Percentiles rank a stretch among this genome's conserved stretches.
Conservation (phyloP, 1,284 basidiomycete genomes). For the Tilletia horrida region DNA sequence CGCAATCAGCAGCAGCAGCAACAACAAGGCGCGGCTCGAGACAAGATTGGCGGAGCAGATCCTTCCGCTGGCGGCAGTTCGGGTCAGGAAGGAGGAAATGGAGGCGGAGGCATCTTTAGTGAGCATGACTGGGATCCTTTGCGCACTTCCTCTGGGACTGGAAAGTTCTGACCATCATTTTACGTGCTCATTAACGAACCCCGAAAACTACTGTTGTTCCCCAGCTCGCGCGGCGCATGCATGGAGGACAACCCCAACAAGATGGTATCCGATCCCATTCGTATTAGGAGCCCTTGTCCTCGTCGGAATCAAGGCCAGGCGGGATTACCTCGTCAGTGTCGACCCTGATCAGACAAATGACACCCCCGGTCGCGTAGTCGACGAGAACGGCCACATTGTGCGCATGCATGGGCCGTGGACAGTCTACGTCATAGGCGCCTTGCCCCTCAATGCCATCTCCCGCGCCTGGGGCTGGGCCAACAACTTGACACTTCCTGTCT, state of each 20-base stretch:
- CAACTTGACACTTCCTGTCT: constrained; percentile 74
- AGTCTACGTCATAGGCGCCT: constrained; percentile 77
- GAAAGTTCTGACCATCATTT: background rate
- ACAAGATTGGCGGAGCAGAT: background rate
- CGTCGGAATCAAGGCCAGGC: constrained; percentile 65
- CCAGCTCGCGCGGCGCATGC: constrained; percentile 58
- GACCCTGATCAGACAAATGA: constrained; percentile 28
- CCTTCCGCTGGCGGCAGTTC: background rate
- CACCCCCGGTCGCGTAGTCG: constrained; percentile 57
- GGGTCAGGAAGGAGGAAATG: background rate
- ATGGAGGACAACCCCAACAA: constrained; percentile 83
- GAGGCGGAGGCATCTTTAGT: constrained; percentile 4
- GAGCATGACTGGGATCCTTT: background rate
- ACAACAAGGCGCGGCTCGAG: no score
- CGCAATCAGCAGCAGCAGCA: background rate
- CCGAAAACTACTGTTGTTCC: no score
- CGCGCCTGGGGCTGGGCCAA: constrained; percentile 95
- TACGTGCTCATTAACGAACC: no score
- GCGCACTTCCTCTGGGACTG: background rate
- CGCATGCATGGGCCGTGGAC: constrained; percentile 89
- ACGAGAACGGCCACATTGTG: constrained; percentile 64
- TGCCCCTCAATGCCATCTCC: constrained; percentile 88
- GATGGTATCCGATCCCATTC: constrained; percentile 92
- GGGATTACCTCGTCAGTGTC: constrained; percentile 59
- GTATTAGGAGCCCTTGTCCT: constrained; percentile 62